Percentiles rank a stretch among this genome's conserved stretches.
These are phyloP conservation scores for Vanrija pseudolonga DNA, from an alignment of 1,284 basidiomycete species.

Conservation along the genomic window DNA sequence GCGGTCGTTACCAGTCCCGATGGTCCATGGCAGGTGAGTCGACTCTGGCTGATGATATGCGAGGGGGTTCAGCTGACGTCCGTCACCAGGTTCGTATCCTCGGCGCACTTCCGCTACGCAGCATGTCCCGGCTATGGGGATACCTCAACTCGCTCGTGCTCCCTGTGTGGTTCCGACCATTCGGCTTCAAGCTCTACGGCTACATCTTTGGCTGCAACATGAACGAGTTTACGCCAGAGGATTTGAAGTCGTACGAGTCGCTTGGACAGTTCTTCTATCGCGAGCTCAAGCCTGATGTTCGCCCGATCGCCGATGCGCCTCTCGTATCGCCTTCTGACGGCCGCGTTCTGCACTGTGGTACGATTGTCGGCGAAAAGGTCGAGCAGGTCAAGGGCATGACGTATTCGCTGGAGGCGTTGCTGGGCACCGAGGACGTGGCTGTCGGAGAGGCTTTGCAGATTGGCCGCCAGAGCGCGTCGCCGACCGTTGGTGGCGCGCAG, in stretches of 20 bases:
- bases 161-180: constrained; percentile 89
- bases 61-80: not conserved
- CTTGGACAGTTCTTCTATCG: constrained; percentile 96
- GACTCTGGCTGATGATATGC: not conserved
- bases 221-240: constrained; percentile 76
- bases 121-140: constrained; percentile 93
- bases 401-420: constrained; percentile 87
- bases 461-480: constrained; percentile 21
- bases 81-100: constrained; percentile 89
- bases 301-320: constrained; percentile 73
- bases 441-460: constrained; percentile 24
- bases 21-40: constrained; percentile 88
- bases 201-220: constrained; percentile 89
- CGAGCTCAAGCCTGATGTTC: constrained; percentile 72
- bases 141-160: constrained; percentile 88
- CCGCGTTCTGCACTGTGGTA: constrained; percentile 85
- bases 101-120: constrained; percentile 88
- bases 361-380: constrained; percentile 72
- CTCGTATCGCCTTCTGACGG: constrained; percentile 94
- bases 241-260: constrained; percentile 73
- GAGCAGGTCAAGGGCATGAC: constrained; percentile 98
- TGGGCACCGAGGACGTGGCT: constrained; percentile 58
- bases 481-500: constrained; percentile 47
- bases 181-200: constrained; percentile 80
- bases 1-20: constrained; percentile 63